phyloP scores from a whole-genome alignment of 208 protist genomes.

The Acanthamoeba lenticulata region DNA sequence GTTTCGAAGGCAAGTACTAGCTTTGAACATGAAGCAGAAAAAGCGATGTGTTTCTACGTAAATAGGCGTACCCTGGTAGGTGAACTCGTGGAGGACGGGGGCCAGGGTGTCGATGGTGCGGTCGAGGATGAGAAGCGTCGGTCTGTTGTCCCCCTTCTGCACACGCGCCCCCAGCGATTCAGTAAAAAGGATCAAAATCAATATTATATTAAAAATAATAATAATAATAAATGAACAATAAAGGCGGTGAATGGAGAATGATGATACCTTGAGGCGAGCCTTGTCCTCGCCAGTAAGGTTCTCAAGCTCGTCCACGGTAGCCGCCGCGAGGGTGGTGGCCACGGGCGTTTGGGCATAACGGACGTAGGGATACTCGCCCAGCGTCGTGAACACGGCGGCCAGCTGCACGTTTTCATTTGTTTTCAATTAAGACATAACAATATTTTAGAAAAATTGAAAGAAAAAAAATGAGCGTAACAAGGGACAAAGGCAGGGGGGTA shows the following conservation, averaged over 20 bases:
- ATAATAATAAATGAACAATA: too few species aligned
- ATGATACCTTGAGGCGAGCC: not conserved
- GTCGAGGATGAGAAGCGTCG: conserved; percentile 80
- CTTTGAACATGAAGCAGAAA: too few species aligned
- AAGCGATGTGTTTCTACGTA: too few species aligned
- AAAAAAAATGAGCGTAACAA: not conserved
- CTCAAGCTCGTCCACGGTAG: not conserved
- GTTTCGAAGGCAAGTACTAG: too few species aligned
- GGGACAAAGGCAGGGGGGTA: not conserved
- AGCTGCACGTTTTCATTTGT: not conserved
- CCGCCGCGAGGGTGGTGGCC: not conserved
- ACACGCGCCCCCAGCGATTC: not conserved
- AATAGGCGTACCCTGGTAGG: conserved; percentile 84
- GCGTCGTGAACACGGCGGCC: not conserved
- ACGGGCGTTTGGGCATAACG: not conserved
- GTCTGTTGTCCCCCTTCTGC: not conserved
- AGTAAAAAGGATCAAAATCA: not conserved
- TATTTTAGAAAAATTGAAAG: too few species aligned
- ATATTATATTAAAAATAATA: too few species aligned
- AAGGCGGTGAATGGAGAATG: too few species aligned
- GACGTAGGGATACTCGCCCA: not conserved
- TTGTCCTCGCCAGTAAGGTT: not conserved
- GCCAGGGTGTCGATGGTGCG: conserved; percentile 76
- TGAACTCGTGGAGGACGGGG: conserved; percentile 82
- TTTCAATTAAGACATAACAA: too few species aligned